Conservation (phyloP, 768 basidiomycete genomes). For the Russula griseocarnosa region DNA sequence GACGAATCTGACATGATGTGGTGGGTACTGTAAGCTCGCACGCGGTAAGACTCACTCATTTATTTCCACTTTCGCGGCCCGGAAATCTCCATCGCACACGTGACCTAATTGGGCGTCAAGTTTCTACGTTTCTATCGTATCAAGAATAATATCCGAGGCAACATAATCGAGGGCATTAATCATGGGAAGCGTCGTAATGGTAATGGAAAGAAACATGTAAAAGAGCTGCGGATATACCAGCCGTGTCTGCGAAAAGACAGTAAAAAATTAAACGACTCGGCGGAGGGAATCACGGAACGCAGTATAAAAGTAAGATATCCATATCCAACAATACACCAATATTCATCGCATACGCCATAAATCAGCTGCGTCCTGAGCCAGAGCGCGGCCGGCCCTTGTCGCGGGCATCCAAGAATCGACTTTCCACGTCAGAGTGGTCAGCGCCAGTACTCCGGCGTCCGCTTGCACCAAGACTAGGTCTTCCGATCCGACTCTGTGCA, state of each 20-base stretch:
- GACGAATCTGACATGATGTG: slow-evolving; percentile 36
- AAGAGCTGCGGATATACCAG: background rate
- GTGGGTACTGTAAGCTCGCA: background rate
- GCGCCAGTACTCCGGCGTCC: slow-evolving; percentile 32
- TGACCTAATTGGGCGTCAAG: background rate
- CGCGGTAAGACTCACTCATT: background rate
- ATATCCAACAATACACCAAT: slow-evolving; percentile 22
- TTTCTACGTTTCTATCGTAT: slow-evolving; percentile 25
- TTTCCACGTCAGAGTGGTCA: slow-evolving; percentile 26
- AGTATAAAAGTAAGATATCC: slow-evolving; percentile 14
- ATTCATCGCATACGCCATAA: background rate
- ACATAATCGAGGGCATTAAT: slow-evolving; percentile 26
- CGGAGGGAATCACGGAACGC: slow-evolving; percentile 9
- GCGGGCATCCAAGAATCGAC: slow-evolving; percentile 24
- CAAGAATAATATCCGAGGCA: slow-evolving; percentile 8
- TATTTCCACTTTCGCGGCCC: background rate
- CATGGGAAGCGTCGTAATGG: slow-evolving; percentile 14
- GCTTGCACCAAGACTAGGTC: slow-evolving; percentile 27
- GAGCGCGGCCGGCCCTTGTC: slow-evolving; percentile 31
- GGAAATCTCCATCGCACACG: slow-evolving; percentile 1
- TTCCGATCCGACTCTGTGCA: slow-evolving; percentile 35
- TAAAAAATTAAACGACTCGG: slow-evolving; percentile 6
- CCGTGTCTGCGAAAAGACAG: background rate
- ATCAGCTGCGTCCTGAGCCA: slow-evolving; percentile 28
- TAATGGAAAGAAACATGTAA: background rate